Evolutionary conservation across 2,329 filamentous ascomycete genomes (phyloP), one percentile per base, ranked within the genome.

Genomic region (Trichothecium roseum): DNA sequence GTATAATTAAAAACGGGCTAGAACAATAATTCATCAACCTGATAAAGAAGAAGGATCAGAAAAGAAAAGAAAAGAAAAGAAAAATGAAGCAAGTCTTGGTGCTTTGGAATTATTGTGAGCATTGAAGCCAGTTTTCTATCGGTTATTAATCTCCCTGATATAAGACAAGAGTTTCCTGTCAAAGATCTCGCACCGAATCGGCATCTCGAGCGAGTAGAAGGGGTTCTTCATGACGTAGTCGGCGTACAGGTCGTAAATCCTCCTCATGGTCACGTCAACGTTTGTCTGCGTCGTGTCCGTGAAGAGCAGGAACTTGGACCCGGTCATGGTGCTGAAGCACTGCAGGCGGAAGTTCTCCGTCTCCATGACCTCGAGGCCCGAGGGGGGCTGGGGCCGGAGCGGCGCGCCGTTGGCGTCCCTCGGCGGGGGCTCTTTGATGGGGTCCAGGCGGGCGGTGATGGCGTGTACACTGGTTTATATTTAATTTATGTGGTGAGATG

Each of bases 181-280:
- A 64, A 95, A 98, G 48, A 86, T 83, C 54, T 96, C 91, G 61
- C 91, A 94, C 42, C 91, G 72, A 36, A 98, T 78, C 6, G 91
- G 91, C 88, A 96, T 98, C 64, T 98, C 91, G 38, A 94, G 69
- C 53, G 91, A 88, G 63, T 96, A 96, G 55, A 98, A 98, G 1
- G 91, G 91, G 58, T 98, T 98, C 70, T 96, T 98, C 86, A 95
- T 96, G 47, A 98, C 91, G 56, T 85, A 96, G 60, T 98, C 91
- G 34, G 85, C 75, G 64, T 96, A 98, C 35, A 96, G 64, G 57
- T 96, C 91, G 57, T 98, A 96, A 49, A 95, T 81, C 57, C 78
- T 82, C 54, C 78, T 73, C 47, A 94, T 79, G 30, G 89, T 81
- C 10, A 76, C 70, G 49, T 96, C 91, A 28, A 93, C 80, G 52